Percentiles rank a stretch among this genome's conserved stretches.
These are phyloP conservation scores for Penicillium sp. DNA, from an alignment of 2,329 filamentous ascomycete species.

Conservation along the genomic window DNA sequence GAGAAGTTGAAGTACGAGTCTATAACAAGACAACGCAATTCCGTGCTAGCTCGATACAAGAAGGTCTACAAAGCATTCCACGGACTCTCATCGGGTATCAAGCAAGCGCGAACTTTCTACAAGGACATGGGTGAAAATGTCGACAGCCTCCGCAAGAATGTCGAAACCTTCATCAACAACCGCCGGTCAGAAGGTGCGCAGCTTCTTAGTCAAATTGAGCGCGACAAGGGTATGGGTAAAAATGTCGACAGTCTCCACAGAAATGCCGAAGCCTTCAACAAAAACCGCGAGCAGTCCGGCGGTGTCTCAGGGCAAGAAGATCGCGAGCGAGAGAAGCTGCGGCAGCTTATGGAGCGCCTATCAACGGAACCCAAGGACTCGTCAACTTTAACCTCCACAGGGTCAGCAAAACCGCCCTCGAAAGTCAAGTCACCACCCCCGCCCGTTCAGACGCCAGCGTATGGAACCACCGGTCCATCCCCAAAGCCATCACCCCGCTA, in stretches of 20 bases:
- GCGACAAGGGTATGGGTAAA: conserved; percentile 79
- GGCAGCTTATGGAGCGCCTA: conserved; percentile 92
- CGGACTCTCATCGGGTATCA: conserved; percentile 79
- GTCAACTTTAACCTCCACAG: conserved; percentile 32
- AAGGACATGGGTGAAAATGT: conserved; percentile 93
- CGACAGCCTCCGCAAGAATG: conserved; percentile 88
- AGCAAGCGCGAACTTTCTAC: conserved; percentile 90
- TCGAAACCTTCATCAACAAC: conserved; percentile 96
- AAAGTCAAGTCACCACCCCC: conserved; percentile 43
- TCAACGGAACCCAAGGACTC: conserved; percentile 63
- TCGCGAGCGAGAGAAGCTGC: conserved; percentile 78
- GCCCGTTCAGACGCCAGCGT: conserved; percentile 31
- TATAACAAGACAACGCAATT: conserved; percentile 76
- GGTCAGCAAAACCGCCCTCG: conserved; percentile 46
- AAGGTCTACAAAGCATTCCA: conserved; percentile 89
- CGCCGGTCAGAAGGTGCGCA: conserved; percentile 86
- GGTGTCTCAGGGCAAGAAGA: conserved; percentile 64
- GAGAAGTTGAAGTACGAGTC: conserved; percentile 95
- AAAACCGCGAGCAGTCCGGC: conserved; percentile 64
- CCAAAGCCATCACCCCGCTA: conserved; percentile 39
- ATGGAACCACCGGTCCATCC: conserved; percentile 40
- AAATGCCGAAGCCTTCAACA: conserved; percentile 95
- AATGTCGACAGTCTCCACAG: conserved; percentile 88
- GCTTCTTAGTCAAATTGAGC: conserved; percentile 82
- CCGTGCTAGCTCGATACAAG: conserved; percentile 82